Evolutionary conservation across 306 rosid genomes (phyloP), one percentile per base, ranked within the genome.

Genomic region (Calophaca sinica): DNA sequence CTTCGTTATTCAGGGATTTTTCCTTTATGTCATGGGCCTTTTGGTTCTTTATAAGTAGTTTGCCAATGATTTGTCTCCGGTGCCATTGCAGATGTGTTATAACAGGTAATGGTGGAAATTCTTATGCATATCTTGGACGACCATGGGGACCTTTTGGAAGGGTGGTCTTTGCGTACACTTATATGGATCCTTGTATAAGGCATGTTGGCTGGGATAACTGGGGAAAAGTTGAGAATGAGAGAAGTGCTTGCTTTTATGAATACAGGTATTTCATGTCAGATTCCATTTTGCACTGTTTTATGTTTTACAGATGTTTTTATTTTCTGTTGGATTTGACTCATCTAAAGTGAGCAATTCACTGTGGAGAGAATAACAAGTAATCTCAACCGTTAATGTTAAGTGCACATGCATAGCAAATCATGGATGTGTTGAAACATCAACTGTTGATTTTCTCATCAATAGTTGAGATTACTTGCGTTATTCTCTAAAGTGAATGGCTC

Each of bases 61-160:
- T 72, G 60, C 32, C 33, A 46, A 8, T 45, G 36, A 52, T 53
- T 66, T 42, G n/a, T 74, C 31, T 60, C 51, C 13, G 50, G 68
- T 79, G 63, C 60, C 74, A 49, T 46, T 82, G 86, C 80, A 94
- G 98, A 84, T 91, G 98, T 77, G 92, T 91, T 70, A 91, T 94
- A 64, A 94, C 98, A 3, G 97, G 97, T 68, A 88, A 85, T 69
- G 92, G 92, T 49, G 89, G 77, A 68, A 62, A 73, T 60, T 74
- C 91, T 9, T 90, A 88, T 51, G 33, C 87, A 42, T 74, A 81
- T 68, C 92, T 94, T 10, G 98, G 98, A 73, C 90, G 98, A 46
- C 98, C 98, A 1, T 94, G 98, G 98, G 97, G 98, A 54, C 97
- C 97, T 60, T 94, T 91, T 70, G 98, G 92, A 73, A 88, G 97